Evolutionary conservation across 306 rosid genomes (phyloP).

Genomic region (Acmispon strigosus): DNA sequence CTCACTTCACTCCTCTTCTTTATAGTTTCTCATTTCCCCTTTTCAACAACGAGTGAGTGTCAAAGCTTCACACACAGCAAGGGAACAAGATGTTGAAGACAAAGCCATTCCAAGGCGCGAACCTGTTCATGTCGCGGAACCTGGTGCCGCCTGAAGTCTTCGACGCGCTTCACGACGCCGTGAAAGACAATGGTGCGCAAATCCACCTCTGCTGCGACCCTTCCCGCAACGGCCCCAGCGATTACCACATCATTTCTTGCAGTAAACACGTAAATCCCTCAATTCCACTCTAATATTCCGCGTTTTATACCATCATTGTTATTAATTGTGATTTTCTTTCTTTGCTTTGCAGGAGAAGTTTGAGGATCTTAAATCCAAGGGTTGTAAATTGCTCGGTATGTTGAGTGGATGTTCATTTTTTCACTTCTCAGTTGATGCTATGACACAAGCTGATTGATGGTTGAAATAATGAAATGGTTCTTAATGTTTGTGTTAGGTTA

Average conservation of each 20-base stretch:
- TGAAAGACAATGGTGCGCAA: constrained; percentile 71
- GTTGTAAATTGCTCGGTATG: constrained; percentile 78
- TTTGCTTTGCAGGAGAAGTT: constrained; percentile 62
- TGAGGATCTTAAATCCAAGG: constrained; percentile 63
- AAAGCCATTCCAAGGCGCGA: constrained; percentile 64
- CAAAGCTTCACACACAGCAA: neutral
- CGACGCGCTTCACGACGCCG: constrained; percentile 80
- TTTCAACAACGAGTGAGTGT: too few relatives aligned
- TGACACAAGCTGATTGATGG: neutral
- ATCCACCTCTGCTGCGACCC: constrained; percentile 85
- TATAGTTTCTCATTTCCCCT: neutral
- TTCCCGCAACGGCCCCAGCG: constrained; percentile 63
- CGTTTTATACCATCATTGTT: neutral
- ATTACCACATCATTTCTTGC: constrained; percentile 71
- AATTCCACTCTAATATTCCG: neutral
- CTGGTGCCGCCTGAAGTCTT: constrained; percentile 85
- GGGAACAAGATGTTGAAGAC: constrained; percentile 59
- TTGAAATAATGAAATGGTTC: neutral
- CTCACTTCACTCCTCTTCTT: neutral
- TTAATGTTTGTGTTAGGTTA: neutral
- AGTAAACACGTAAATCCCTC: constrained; percentile 52
- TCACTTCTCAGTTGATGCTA: neutral
- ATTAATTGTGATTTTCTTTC: neutral
- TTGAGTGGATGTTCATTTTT: neutral
- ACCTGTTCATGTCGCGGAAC: constrained; percentile 84